phyloP scores from a whole-genome alignment of 495 filamentous ascomycete species.

The Elasticomyces elasticus region DNA sequence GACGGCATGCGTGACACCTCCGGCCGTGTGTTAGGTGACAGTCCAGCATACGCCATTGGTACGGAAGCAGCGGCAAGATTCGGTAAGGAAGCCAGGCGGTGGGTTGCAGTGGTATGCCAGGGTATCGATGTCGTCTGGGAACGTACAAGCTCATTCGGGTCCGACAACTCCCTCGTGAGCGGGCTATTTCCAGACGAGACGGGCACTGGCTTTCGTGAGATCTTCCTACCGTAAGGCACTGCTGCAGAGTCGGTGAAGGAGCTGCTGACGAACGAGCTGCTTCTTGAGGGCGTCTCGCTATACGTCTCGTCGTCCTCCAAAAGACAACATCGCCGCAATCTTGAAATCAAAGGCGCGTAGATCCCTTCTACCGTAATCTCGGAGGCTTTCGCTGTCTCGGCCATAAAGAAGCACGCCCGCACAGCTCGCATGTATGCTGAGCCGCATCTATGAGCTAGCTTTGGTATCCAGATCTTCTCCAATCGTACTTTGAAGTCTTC shows the following conservation, averaged over 20 bases:
- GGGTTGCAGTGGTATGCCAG: background rate
- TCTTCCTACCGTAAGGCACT: background rate
- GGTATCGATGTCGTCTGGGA: background rate
- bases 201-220: constrained; percentile 3
- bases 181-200: background rate
- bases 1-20: background rate
- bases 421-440: constrained; percentile 68
- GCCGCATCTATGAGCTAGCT: constrained; percentile 39
- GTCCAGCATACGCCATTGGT: background rate
- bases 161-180: constrained; percentile 9
- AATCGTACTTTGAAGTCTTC: constrained; percentile 54
- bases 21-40: background rate
- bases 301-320: constrained; percentile 28
- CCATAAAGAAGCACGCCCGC: constrained; percentile 65
- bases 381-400: constrained; percentile 37
- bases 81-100: constrained; percentile 12
- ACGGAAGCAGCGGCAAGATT: constrained; percentile 9
- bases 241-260: background rate
- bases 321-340: constrained; percentile 30
- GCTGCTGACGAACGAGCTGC: background rate
- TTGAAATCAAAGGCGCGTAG: constrained; percentile 24
- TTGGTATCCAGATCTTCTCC: constrained; percentile 50
- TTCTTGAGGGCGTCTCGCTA: background rate
- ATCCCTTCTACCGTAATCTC: constrained; percentile 18
- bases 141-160: background rate